A percentile compares a stretch with the other conserved stretches of the same genome.
phyloP scores from a whole-genome alignment of 139 green algal genomes.

The Coelastrella sp. region DNA sequence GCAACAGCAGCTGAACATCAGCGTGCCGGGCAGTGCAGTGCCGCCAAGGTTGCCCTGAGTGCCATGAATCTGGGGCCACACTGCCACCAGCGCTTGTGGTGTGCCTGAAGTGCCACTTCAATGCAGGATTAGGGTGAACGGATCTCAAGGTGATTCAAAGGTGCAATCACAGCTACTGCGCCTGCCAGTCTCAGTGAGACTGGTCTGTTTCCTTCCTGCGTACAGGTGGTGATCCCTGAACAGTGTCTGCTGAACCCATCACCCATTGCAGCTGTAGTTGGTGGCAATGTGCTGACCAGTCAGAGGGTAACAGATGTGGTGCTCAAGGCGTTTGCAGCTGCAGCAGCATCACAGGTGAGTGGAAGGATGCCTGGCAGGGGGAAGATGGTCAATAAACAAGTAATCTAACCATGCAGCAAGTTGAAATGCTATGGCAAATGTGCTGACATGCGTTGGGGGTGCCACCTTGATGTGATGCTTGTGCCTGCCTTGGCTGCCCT shows the following conservation, averaged over 20 bases:
- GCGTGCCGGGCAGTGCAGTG: too few relatives aligned
- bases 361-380: not conserved
- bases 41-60: too few relatives aligned
- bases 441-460: not conserved
- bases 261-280: slow-evolving; percentile 89
- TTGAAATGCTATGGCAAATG: not conserved
- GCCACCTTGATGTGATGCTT: not conserved
- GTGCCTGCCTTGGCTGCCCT: not conserved
- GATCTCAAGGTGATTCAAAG: too few relatives aligned
- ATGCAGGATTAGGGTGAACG: too few relatives aligned
- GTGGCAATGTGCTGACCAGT: slow-evolving; percentile 98
- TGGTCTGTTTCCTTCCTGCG: not conserved
- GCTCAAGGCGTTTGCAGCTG: slow-evolving; percentile 91
- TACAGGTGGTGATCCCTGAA: slow-evolving; percentile 67
- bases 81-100: too few relatives aligned
- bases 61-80: too few relatives aligned
- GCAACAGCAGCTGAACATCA: too few relatives aligned
- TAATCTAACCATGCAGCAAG: not conserved
- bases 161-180: not conserved
- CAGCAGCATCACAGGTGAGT: slow-evolving; percentile 84
- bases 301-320: slow-evolving; percentile 98
- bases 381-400: not conserved
- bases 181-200: not conserved
- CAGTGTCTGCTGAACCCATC: slow-evolving; percentile 72
- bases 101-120: too few relatives aligned